These are phyloP conservation scores for Angomonas deanei DNA, from an alignment of 208 protist genomes.

Conservation along the genomic window DNA sequence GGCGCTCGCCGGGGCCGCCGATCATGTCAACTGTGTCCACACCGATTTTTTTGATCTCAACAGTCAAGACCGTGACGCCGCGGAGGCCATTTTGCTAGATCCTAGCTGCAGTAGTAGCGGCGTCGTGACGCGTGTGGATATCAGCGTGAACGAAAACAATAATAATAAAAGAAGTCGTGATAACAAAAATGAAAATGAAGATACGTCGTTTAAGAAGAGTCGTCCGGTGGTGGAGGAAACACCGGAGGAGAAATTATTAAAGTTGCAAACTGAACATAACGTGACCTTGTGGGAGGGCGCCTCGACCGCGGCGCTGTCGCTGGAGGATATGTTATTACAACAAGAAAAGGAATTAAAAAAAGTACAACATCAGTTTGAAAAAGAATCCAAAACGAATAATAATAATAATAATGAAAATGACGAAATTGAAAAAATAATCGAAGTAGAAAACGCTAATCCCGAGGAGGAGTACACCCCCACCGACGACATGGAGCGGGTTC, in stretches of 20 bases:
- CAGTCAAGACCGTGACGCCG: conserved; percentile 59
- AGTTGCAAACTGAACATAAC: neutral
- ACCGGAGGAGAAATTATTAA: neutral
- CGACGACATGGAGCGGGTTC: conserved; percentile 59
- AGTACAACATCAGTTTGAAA: neutral
- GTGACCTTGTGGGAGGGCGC: neutral
- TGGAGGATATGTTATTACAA: conserved; percentile 5
- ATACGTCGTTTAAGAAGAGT: neutral
- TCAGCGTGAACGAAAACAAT: conserved; percentile 22
- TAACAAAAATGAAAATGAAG: conserved; percentile 7
- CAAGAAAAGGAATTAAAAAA: conserved; percentile 12
- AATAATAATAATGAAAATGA: conserved; percentile 10
- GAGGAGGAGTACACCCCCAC: conserved; percentile 34
- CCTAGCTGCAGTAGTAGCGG: conserved; percentile 89
- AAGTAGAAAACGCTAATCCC: conserved; percentile 30
- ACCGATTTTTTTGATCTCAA: conserved; percentile 85
- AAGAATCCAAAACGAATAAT: neutral
- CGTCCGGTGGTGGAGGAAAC: neutral
- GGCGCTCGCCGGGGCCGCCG: conserved; percentile 49
- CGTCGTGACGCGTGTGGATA: conserved; percentile 82
- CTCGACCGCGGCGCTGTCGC: neutral
- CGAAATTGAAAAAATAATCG: conserved; percentile 8
- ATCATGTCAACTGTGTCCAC: conserved; percentile 76
- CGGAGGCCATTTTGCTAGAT: conserved; percentile 88
- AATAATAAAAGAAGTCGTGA: conserved; percentile 2